A percentile compares a stretch with the other conserved stretches of the same genome.
Conservation (phyloP, 148 eudicot species). For the Spergularia marina region DNA sequence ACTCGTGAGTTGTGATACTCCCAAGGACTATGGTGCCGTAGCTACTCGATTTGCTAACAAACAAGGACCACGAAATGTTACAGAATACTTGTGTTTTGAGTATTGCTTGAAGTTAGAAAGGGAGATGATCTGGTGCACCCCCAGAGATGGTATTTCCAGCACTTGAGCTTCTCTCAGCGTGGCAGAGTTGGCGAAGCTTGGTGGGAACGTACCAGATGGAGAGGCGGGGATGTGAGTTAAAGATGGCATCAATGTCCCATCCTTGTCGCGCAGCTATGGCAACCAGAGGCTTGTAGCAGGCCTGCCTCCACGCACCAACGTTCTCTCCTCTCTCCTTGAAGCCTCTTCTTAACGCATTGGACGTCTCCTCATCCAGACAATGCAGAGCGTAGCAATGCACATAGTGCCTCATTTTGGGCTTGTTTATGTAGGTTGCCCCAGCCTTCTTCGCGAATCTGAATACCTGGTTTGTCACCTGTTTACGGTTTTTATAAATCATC, state of each 20-base stretch:
- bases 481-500: too few species aligned
- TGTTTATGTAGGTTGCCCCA: slow-evolving; percentile 96
- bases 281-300: slow-evolving; percentile 86
- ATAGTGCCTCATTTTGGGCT: slow-evolving; percentile 96
- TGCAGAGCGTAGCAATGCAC: slow-evolving; percentile 95
- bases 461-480: slow-evolving; percentile 89
- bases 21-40: not conserved
- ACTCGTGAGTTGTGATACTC: not conserved
- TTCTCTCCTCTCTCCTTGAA: slow-evolving; percentile 88
- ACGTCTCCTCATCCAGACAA: slow-evolving; percentile 80
- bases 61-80: not conserved
- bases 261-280: slow-evolving; percentile 70
- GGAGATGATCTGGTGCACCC: slow-evolving; percentile 8
- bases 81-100: not conserved
- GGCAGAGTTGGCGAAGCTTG: slow-evolving; percentile 89
- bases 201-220: slow-evolving; percentile 94
- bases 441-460: slow-evolving; percentile 89
- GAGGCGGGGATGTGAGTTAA: slow-evolving; percentile 80
- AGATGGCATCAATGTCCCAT: slow-evolving; percentile 94
- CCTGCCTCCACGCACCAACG: slow-evolving; percentile 87
- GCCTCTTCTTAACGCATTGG: slow-evolving; percentile 63
- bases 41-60: not conserved
- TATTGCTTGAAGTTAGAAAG: not conserved
- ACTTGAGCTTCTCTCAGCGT: slow-evolving; percentile 57
- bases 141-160: slow-evolving; percentile 18